Percentiles rank a stretch among this genome's conserved stretches.
Conservation (phyloP, 1,284 basidiomycete species). For the Trametes hirsuta region DNA sequence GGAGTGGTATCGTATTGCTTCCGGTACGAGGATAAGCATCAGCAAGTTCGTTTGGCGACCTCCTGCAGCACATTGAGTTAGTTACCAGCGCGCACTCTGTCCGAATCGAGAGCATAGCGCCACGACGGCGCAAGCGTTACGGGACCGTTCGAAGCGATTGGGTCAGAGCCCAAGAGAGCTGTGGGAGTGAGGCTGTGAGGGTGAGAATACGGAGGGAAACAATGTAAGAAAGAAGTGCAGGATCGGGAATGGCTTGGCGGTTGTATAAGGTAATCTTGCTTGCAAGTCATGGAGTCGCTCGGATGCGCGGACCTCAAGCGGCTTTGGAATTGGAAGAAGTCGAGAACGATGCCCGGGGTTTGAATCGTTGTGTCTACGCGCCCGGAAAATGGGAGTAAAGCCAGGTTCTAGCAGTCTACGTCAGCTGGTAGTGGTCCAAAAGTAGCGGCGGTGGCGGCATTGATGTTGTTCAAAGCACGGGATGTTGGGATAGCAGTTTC, state of each 20-base stretch:
- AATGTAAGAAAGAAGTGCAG: constrained; percentile 1
- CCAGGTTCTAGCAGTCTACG: neutral
- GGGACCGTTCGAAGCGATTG: neutral
- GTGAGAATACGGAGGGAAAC: constrained; percentile 16
- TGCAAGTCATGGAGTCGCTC: constrained; percentile 15
- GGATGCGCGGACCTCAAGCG: constrained; percentile 13
- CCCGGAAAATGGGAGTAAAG: neutral
- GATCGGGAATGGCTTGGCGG: constrained; percentile 16
- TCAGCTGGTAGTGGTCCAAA: too few relatives aligned
- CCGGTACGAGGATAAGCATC: constrained; percentile 1
- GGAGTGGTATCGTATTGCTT: neutral
- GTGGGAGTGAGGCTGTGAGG: constrained; percentile 25
- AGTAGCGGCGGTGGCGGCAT: too few relatives aligned
- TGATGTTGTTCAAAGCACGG: neutral
- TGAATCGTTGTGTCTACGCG: constrained; percentile 1
- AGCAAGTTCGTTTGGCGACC: neutral
- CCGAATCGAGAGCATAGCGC: neutral
- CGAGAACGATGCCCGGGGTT: constrained; percentile 8
- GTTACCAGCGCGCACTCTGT: neutral
- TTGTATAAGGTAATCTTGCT: constrained; percentile 5
- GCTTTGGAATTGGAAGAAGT: constrained; percentile 4
- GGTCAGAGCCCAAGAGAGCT: neutral
- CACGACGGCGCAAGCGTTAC: constrained; percentile 3
- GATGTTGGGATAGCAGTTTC: neutral
- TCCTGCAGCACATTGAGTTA: neutral